Base-by-base conservation (phyloP, 345 rosid genomes). In the Pelargonium nanum region DNA sequence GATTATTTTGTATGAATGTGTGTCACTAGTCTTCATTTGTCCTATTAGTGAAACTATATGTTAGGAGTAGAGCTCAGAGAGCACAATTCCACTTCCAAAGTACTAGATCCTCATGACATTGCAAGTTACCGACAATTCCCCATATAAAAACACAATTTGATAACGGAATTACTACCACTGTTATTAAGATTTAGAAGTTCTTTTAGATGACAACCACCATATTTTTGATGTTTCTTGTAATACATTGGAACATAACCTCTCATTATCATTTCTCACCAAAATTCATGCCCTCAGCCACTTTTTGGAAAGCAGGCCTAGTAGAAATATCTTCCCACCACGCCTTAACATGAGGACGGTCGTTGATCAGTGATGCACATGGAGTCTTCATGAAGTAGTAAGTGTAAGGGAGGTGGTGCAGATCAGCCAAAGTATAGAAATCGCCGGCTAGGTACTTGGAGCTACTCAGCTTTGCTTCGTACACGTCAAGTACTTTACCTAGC, bases 271-370 rank as follows among this genome's bases (percentile, higher is more conserved):
- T 71, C 9, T 69, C 76, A 28, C 76, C 85, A 44, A 87, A 71
- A 53, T 22, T 81, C 85, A 90, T 83, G 10, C 83, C 82, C 58
- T 77, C 68, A 4, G 82, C 67, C 25, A 77, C 87, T 72, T 78
- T 81, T 66, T 64, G 54, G 53, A 80, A 87, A 59, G 90, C 87
- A 24, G 83, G 86, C 78, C 91, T 78, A 1, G 85, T 78, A 50
- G 87, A 79, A 17, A 87, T 76, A 30, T 85, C 89, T 22, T 81
- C 85, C 95, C 95, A 91, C 97, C 97, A 87, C 0, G 91, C 84
- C 78, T 85, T 85, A 0, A 87, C 89, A 40, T 68, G 80, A 5
- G 86, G 82, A 17, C 97, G 84, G 22, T 84, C 82, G 44, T 76
- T 68, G 1, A 90, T 63, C 34, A 77, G 56, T 3, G 71, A 51